A percentile compares a stretch with the other conserved stretches of the same genome.
phyloP scores from a whole-genome alignment of 1,284 basidiomycete genomes.

The Ceratobasidium sp. region DNA sequence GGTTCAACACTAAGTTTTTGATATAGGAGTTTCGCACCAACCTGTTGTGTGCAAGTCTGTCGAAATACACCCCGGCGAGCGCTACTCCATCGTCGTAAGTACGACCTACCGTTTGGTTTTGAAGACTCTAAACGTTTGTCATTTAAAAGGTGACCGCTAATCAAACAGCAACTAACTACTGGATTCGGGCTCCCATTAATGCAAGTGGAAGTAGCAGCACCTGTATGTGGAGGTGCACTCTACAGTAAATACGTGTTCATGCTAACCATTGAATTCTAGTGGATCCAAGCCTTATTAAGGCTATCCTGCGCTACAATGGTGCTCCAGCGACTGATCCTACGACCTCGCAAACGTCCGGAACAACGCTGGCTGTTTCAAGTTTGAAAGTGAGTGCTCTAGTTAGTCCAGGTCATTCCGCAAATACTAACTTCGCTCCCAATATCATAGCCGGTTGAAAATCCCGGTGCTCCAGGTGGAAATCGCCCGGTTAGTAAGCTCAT shows the following conservation, averaged over 20 bases:
- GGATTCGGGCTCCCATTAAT: constrained; percentile 53
- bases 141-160: constrained; percentile 21
- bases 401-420: not conserved
- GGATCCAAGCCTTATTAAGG: constrained; percentile 54
- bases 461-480: constrained; percentile 40
- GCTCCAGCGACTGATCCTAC: constrained; percentile 58
- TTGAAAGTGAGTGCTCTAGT: constrained; percentile 15
- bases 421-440: not conserved
- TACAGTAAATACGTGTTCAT: not conserved
- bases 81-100: constrained; percentile 49
- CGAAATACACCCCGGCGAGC: constrained; percentile 45
- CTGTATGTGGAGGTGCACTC: not conserved
- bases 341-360: constrained; percentile 54
- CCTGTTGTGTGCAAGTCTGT: constrained; percentile 26
- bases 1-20: not conserved
- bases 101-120: not conserved
- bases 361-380: constrained; percentile 41
- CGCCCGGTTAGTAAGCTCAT: constrained; percentile 1
- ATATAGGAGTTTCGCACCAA: constrained; percentile 14
- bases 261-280: constrained; percentile 34
- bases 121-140: not conserved
- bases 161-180: constrained; percentile 47
- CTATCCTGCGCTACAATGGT: constrained; percentile 62
- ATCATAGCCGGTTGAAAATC: constrained; percentile 30
- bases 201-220: constrained; percentile 39